A percentile compares a stretch with the other conserved stretches of the same genome.
Conservation (phyloP, 129 eudicot genomes). For the Artemisia annua region DNA sequence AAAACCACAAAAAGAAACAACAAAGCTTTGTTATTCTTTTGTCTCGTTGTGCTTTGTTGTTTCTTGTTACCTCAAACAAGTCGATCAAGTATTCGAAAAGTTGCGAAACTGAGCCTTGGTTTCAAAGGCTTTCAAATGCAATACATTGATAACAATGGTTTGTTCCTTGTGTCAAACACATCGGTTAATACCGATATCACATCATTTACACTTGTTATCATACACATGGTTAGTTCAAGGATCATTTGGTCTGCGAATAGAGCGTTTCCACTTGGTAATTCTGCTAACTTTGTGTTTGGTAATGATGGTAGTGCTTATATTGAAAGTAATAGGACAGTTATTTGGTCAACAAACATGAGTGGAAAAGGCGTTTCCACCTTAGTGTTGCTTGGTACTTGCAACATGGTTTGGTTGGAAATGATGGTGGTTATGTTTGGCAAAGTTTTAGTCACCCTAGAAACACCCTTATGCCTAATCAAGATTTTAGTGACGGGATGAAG, state of each 20-base stretch:
- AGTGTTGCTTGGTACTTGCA: slow-evolving; percentile 50
- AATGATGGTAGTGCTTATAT: slow-evolving; percentile 32
- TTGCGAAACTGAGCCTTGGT: slow-evolving; percentile 56
- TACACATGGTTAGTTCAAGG: slow-evolving; percentile 25
- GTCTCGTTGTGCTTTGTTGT: slow-evolving; percentile 27
- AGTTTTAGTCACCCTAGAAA: slow-evolving; percentile 75
- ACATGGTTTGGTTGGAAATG: slow-evolving; percentile 57
- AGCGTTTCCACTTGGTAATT: slow-evolving; percentile 12
- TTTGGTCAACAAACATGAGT: slow-evolving; percentile 36
- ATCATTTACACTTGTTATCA: slow-evolving; percentile 25
- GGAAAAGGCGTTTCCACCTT: slow-evolving; percentile 34
- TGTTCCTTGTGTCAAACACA: slow-evolving; percentile 39
- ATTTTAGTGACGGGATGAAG: slow-evolving; percentile 56
- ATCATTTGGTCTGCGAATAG: slow-evolving; percentile 41
- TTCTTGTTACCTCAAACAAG: slow-evolving; percentile 44
- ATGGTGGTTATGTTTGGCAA: slow-evolving; percentile 65
- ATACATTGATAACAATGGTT: slow-evolving; percentile 33
- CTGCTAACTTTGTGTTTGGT: slow-evolving; percentile 36
- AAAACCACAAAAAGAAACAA: too few relatives aligned
- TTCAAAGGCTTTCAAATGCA: slow-evolving; percentile 26
- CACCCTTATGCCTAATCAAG: slow-evolving; percentile 68
- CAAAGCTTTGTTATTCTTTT: slow-evolving; percentile 40
- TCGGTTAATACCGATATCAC: slow-evolving; percentile 27
- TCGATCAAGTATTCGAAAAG: slow-evolving; percentile 49
- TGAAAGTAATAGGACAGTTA: slow-evolving; percentile 20